These are phyloP conservation scores for Carex scoparia DNA, from an alignment of 176 grass and related monocot species.

Conservation along the genomic window DNA sequence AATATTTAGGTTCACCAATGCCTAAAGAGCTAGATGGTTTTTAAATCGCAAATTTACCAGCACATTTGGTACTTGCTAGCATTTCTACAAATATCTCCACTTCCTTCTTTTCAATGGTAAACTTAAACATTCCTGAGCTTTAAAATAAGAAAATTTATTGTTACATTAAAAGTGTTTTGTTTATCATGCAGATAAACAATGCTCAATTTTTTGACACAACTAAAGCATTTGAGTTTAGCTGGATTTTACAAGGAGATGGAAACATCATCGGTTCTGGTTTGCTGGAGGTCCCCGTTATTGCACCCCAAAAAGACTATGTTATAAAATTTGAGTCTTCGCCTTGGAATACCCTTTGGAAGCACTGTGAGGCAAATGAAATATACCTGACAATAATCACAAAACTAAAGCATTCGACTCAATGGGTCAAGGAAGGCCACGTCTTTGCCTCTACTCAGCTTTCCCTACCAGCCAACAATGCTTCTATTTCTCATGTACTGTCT, in stretches of 20 bases:
- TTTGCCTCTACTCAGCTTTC: slow-evolving; percentile 77
- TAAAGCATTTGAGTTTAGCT: slow-evolving; percentile 61
- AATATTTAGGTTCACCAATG: not conserved
- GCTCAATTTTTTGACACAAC: slow-evolving; percentile 65
- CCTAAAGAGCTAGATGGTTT: no score
- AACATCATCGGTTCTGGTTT: slow-evolving; percentile 51
- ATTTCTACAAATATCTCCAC: not conserved
- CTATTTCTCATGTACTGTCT: slow-evolving; percentile 52
- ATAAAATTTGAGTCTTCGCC: slow-evolving; percentile 63
- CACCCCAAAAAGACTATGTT: slow-evolving; percentile 49
- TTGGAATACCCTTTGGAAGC: slow-evolving; percentile 52
- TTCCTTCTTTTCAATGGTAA: not conserved
- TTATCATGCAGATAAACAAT: slow-evolving; percentile 68
- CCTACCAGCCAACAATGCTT: slow-evolving; percentile 49
- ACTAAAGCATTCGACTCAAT: slow-evolving; percentile 54
- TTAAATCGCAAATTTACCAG: not conserved
- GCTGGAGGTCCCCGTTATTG: slow-evolving; percentile 46
- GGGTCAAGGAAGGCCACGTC: slow-evolving; percentile 63
- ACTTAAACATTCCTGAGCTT: not conserved
- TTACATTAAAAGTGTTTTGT: not conserved
- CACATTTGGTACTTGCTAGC: not conserved
- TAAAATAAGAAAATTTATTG: not conserved
- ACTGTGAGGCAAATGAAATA: slow-evolving; percentile 43
- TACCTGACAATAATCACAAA: slow-evolving; percentile 70
- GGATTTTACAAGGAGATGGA: slow-evolving; percentile 79